phyloP scores from a whole-genome alignment of 1,139 yeast genomes.

The Candida tetrigidarum region DNA sequence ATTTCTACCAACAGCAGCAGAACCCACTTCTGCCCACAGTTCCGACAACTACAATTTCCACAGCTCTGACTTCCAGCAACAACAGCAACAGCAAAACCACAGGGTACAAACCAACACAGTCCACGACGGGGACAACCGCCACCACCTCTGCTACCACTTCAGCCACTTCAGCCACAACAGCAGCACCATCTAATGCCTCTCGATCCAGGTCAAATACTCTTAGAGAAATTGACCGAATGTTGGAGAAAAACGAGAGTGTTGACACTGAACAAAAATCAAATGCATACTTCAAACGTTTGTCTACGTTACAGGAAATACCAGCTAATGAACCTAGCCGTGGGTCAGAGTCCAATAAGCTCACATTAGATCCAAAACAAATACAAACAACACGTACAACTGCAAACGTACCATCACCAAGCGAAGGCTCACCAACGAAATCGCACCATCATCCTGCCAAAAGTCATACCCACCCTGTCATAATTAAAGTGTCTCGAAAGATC shows the following conservation, averaged over 20 bases:
- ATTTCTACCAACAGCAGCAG: conserved; percentile 25
- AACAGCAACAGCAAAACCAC: neutral
- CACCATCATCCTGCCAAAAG: conserved; percentile 14
- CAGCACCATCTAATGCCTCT: conserved; percentile 20
- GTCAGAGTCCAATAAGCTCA: conserved; percentile 13
- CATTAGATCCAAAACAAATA: conserved; percentile 9
- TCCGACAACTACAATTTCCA: conserved; percentile 10
- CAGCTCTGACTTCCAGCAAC: conserved; percentile 12
- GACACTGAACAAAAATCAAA: conserved; percentile 56
- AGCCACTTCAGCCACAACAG: neutral
- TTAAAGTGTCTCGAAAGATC: conserved; percentile 59
- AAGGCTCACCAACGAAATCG: conserved; percentile 15
- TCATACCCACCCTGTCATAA: conserved; percentile 31
- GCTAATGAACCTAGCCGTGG: conserved; percentile 26
- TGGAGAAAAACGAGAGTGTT: conserved; percentile 44
- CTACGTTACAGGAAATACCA: conserved; percentile 69
- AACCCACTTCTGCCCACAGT: conserved; percentile 21
- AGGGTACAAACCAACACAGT: too few relatives aligned
- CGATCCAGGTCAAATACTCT: conserved; percentile 45
- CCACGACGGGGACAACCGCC: conserved; percentile 21
- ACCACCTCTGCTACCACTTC: conserved; percentile 13
- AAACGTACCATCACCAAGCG: conserved; percentile 3
- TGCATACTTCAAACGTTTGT: conserved; percentile 72
- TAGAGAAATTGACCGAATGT: conserved; percentile 42
- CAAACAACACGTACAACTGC: neutral